Percentiles rank a stretch among this genome's conserved stretches.
Evolutionary conservation across 192 early-diverging fungal genomes (phyloP).

Genomic region (Jimgerdemannia lactiflua): DNA sequence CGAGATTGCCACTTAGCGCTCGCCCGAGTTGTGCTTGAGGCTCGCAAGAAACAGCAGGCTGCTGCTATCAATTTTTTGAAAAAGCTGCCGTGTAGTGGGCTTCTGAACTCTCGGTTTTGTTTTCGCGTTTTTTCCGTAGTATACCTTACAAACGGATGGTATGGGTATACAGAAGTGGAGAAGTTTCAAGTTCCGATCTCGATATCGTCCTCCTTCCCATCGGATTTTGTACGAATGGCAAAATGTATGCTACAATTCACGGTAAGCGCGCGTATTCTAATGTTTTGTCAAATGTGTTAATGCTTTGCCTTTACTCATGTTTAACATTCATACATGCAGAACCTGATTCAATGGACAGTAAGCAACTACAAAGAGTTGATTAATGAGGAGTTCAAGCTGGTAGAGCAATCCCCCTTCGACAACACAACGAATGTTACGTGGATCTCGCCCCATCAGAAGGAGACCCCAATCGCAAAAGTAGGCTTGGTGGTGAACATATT

Average conservation of each 20-base stretch:
- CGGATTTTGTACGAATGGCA: neutral
- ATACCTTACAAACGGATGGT: neutral
- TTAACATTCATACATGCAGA: neutral
- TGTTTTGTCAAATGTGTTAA: neutral
- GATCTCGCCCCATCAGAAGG: neutral
- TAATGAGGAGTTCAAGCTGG: neutral
- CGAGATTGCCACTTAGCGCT: too few species aligned
- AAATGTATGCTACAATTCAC: neutral
- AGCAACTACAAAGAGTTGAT: neutral
- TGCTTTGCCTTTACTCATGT: neutral
- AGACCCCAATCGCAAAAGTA: neutral
- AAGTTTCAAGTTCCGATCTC: neutral
- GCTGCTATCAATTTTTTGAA: too few species aligned
- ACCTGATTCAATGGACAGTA: neutral
- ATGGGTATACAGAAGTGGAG: neutral
- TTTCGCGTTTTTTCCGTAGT: neutral
- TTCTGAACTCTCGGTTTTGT: neutral
- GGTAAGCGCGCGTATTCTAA: neutral
- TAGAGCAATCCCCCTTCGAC: neutral
- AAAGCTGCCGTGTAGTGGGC: too few species aligned
- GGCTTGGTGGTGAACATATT: neutral
- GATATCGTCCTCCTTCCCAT: neutral
- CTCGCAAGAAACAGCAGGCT: too few species aligned
- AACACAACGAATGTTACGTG: neutral
- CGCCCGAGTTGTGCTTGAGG: too few species aligned